These are phyloP conservation scores for Xylaria curta DNA, from an alignment of 495 filamentous ascomycete genomes.

Conservation along the genomic window DNA sequence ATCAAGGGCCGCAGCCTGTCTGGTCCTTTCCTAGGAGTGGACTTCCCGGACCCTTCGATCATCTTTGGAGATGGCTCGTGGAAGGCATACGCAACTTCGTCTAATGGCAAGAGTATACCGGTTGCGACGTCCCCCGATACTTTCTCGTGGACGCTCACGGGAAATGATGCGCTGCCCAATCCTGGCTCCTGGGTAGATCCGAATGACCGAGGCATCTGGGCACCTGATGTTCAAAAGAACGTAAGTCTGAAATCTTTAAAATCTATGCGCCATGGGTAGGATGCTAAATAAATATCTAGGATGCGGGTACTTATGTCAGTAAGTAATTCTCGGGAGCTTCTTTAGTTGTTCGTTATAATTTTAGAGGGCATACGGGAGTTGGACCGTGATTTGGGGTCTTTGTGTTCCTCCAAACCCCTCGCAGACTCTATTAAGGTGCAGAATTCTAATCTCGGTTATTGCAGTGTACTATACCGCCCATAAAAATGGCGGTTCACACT, in stretches of 20 bases:
- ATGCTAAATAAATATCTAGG: constrained; percentile 26
- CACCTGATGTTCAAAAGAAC: constrained; percentile 42
- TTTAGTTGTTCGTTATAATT: neutral
- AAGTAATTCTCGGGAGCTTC: constrained; percentile 1
- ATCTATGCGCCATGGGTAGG: neutral
- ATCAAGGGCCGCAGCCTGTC: constrained; percentile 32
- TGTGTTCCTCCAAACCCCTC: neutral
- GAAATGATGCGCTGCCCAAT: constrained; percentile 37
- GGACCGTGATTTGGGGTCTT: neutral
- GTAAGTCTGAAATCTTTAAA: constrained; percentile 24
- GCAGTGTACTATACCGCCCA: constrained; percentile 61
- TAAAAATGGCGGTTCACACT: constrained; percentile 51
- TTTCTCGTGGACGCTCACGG: constrained; percentile 35
- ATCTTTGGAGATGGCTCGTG: constrained; percentile 42
- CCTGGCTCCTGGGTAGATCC: constrained; percentile 39
- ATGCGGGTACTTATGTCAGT: constrained; percentile 56
- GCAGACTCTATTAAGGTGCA: neutral
- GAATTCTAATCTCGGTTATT: neutral
- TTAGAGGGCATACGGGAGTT: neutral
- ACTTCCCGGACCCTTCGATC: constrained; percentile 43
- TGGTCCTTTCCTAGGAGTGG: constrained; percentile 33
- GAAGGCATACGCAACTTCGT: constrained; percentile 41
- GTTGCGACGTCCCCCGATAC: constrained; percentile 41
- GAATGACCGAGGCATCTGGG: constrained; percentile 36
- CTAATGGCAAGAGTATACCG: constrained; percentile 36